phyloP scores from a whole-genome alignment of 805 yeast species.

The Clavispora asparagi region DNA sequence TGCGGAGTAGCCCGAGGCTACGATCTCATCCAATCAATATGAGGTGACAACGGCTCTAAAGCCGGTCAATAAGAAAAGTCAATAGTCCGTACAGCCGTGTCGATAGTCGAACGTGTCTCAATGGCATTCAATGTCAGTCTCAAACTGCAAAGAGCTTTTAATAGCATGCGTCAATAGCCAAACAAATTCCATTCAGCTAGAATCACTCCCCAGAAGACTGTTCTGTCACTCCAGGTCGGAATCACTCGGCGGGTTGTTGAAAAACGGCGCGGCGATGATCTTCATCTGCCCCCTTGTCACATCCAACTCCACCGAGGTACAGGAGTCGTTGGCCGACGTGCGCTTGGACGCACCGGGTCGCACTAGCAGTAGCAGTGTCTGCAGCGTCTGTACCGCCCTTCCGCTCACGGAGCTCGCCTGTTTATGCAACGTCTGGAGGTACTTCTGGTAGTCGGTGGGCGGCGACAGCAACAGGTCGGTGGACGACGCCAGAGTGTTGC shows the following conservation, averaged over 20 bases:
- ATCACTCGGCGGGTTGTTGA: constrained; percentile 35
- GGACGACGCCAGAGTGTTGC: constrained; percentile 10
- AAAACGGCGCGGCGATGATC: constrained; percentile 34
- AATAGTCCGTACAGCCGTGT: too few species aligned
- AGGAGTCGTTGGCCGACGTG: constrained; percentile 4
- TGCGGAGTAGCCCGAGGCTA: too few species aligned
- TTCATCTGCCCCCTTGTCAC: constrained; percentile 15
- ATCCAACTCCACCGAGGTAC: constrained; percentile 10
- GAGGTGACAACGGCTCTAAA: too few species aligned
- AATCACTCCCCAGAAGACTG: too few species aligned
- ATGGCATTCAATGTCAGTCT: too few species aligned
- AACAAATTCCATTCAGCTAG: too few species aligned
- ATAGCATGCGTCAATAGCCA: too few species aligned
- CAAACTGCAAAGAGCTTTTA: too few species aligned
- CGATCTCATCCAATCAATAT: too few species aligned
- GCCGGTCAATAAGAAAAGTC: too few species aligned
- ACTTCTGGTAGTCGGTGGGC: constrained; percentile 16
- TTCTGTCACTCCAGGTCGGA: constrained; percentile 18
- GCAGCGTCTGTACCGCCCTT: constrained; percentile 13
- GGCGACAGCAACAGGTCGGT: constrained; percentile 2
- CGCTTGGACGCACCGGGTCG: constrained; percentile 1
- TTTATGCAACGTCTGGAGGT: constrained; percentile 13
- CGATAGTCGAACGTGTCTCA: too few species aligned
- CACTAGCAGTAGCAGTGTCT: constrained; percentile 10
- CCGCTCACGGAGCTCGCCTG: constrained; percentile 7